phyloP scores from a whole-genome alignment of 495 filamentous ascomycete genomes.

The Aspergillus funiculosus region DNA sequence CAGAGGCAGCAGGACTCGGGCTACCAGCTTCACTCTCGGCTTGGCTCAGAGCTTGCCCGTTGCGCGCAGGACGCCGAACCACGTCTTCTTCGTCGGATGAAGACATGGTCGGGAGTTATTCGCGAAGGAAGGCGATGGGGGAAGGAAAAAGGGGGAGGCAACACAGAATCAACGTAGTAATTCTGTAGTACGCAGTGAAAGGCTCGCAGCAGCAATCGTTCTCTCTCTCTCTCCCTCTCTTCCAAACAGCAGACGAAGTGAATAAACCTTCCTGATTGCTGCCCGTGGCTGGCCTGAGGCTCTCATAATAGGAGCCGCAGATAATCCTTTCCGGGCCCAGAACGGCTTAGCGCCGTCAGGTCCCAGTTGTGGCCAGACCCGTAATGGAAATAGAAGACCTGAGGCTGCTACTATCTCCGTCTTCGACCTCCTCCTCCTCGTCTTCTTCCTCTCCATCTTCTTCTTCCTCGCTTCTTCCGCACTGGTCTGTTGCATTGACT shows the following conservation, averaged over 20 bases:
- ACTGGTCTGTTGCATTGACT: conserved; percentile 3
- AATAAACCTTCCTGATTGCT: background rate
- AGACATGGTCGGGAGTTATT: conserved; percentile 29
- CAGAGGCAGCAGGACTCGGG: conserved; percentile 20
- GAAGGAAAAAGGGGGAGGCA: background rate
- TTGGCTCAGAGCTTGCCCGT: conserved; percentile 26
- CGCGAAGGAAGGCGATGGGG: background rate
- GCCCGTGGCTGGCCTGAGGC: conserved; percentile 7
- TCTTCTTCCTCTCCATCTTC: conserved; percentile 1
- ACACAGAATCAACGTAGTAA: background rate
- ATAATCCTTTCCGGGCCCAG: conserved; percentile 21
- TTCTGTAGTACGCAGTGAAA: too few relatives aligned
- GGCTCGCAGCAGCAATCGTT: too few relatives aligned
- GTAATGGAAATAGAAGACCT: conserved; percentile 16
- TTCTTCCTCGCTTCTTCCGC: conserved; percentile 19
- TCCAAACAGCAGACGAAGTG: background rate
- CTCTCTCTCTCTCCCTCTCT: too few relatives aligned
- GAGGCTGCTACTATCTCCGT: conserved; percentile 10
- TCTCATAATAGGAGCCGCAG: background rate
- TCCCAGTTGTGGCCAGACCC: conserved; percentile 28
- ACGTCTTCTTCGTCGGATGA: conserved; percentile 43
- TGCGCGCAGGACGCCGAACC: conserved; percentile 37
- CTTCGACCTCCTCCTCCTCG: too few relatives aligned
- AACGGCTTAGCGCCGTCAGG: conserved; percentile 20
- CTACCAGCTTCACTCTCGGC: conserved; percentile 26